Evolutionary conservation across 768 basidiomycete species (phyloP), one percentile per base, ranked within the genome.

Genomic region (Xerocomellus chrysenteron): DNA sequence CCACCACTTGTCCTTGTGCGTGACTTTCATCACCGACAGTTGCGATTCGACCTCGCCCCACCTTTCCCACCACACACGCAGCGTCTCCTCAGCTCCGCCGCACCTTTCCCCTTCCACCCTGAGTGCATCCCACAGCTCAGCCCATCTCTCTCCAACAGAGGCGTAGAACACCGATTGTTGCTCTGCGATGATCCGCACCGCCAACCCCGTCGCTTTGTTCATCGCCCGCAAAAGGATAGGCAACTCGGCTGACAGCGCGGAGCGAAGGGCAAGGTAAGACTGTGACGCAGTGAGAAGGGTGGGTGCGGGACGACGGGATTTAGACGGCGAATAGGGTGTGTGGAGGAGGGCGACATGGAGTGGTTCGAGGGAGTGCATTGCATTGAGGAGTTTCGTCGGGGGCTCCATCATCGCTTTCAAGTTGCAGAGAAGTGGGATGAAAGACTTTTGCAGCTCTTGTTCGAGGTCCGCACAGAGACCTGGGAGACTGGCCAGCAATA

Each of bases 101-200:
- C 86, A 86, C 74, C 80, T 70, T 73, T 88, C 86, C 2, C 85
- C 86, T 19, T 88, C 88, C 5, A 87, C 83, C 11, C 80, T 75
- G n/a, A 89, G 72, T 66, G 87, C 88, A 57, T 92, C 88, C 91
- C 91, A 93, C n/a, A 93, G 72, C n/a, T 84, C 85, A 2, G 77
- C 80, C 91, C 91, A 93, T 30, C 80, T 75, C 48, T 83, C 82
- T 42, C 80, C 76, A 7, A 88, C 79, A 39, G 81, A 81, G 17
- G 69, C 56, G 75, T 83, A 92, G 64, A 87, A 88, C 24, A 71
- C 69, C 2, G 76, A 76, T 66, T 92, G 90, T 55, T 83, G 78
- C 6, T 73, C 70, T 0, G 80, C 81, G 28, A 92, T 73, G 26
- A 81, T 75, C 3, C 75, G 62, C 0, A 90, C 76, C 50, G 80